Evolutionary conservation across 805 yeast species (phyloP).

Genomic region (Candida dajiaensis): DNA sequence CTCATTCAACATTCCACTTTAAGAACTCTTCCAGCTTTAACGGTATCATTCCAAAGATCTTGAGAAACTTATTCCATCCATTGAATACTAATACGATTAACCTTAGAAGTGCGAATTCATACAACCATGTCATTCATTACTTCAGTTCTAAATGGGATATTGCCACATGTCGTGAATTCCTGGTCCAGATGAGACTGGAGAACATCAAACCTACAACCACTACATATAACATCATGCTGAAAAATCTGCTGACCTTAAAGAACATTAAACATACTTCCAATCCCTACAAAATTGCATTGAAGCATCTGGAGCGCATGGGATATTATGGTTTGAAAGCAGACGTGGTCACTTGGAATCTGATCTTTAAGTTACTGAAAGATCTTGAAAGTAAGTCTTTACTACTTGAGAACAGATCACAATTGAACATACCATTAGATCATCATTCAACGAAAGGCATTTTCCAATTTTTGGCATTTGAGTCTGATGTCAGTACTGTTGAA

Average conservation of each 20-base stretch:
- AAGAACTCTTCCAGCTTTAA: constrained; percentile 31
- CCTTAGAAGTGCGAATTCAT: constrained; percentile 27
- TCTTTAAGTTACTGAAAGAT: constrained; percentile 29
- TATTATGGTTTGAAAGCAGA: constrained; percentile 25
- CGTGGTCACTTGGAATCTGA: constrained; percentile 31
- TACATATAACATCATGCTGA: constrained; percentile 34
- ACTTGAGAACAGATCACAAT: constrained; percentile 26
- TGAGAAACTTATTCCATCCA: constrained; percentile 35
- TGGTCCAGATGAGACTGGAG: constrained; percentile 35
- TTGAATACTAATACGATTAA: constrained; percentile 27
- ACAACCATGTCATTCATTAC: constrained; percentile 34
- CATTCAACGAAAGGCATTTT: constrained; percentile 24
- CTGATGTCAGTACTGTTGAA: constrained; percentile 6
- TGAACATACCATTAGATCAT: constrained; percentile 27
- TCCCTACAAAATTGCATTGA: constrained; percentile 24
- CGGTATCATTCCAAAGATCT: constrained; percentile 33
- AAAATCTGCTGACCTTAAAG: constrained; percentile 24
- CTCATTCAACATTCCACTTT: constrained; percentile 31
- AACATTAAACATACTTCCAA: constrained; percentile 25
- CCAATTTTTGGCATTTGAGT: constrained; percentile 14
- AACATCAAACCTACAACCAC: constrained; percentile 28
- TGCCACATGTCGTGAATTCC: constrained; percentile 33
- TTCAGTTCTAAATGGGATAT: constrained; percentile 33
- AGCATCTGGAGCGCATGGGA: constrained; percentile 29
- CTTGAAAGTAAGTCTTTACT: constrained; percentile 27